Evolutionary conservation across 352 stramenopile genomes (phyloP), one percentile per base, ranked within the genome.

Genomic region (Globisporangium carolinianum): DNA sequence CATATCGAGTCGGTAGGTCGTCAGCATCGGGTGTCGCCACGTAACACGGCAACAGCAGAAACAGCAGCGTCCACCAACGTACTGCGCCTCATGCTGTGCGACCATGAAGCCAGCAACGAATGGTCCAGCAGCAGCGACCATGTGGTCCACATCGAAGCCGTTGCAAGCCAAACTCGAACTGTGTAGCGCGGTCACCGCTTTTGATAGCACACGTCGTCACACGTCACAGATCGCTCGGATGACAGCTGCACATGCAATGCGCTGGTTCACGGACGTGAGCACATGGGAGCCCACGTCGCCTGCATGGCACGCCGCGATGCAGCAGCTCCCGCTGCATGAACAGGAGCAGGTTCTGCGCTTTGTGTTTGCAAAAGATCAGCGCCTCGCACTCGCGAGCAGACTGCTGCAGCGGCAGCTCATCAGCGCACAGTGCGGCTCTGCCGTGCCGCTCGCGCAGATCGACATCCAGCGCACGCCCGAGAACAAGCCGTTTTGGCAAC

Each of bases 291-390:
- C 66, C n/a, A 61, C 51, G 12, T 72, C 66, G 9, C 15, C 51
- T 9, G 55, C 75, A 55, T 86, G 77, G 73, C 10, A 58, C 47
- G 58, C 51, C 17, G 65, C 79, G 32, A 41, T 83, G 51, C 32
- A 62, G 6, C 59, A 63, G 18, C 67, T 89, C 1, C 67, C 74
- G 6, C 49, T 12, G 0, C 48, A 73, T 11, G 75, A 89, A 64
- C 68, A 77, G 53, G 58, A 71, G 38, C 63, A 89, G 46, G 74
- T 91, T 39, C 56, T 48, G 42, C 68, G 69, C 39, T 91, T 87
- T 57, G 49, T 83, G 63, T 91, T 89, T 37, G 60, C 62, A 1
- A 89, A 91, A 38, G 80, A 93, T 57, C 78, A 79, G 53, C 69
- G 73, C 10, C 61, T 93, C 42, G 83, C 78, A 49, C 67, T 93